Evolutionary conservation across 352 stramenopile genomes (phyloP).

Genomic region (Elongisporangium prolatum): DNA sequence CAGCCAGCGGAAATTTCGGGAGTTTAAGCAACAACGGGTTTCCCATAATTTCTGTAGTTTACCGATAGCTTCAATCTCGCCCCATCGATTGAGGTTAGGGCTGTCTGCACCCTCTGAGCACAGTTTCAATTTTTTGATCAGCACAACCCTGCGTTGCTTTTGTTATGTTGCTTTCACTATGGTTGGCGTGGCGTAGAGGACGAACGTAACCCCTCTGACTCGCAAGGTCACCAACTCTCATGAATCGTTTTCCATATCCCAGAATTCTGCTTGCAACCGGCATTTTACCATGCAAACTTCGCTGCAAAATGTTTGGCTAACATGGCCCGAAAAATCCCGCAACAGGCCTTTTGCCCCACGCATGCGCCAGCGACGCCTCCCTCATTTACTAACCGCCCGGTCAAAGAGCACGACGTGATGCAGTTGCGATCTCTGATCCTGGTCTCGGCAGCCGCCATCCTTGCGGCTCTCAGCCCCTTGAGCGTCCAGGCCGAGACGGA

Average conservation of each 20-base stretch:
- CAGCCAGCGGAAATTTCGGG: neutral
- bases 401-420: constrained; percentile 17
- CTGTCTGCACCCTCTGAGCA: neutral
- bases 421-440: constrained; percentile 33
- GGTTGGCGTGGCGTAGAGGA: neutral
- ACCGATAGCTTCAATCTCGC: neutral
- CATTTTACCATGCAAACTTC: neutral
- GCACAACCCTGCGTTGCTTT: neutral
- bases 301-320: neutral
- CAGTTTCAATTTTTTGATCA: neutral
- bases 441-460: constrained; percentile 23
- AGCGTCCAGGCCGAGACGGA: neutral
- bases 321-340: neutral
- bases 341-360: neutral
- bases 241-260: neutral
- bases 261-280: neutral
- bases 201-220: neutral
- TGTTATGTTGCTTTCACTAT: neutral
- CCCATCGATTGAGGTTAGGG: neutral
- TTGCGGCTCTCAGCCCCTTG: constrained; percentile 7
- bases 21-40: neutral
- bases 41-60: neutral
- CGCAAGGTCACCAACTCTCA: neutral
- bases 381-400: neutral
- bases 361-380: neutral